Evolutionary conservation across 257 asterid species (phyloP).

Genomic region (Solanum gracilifrons): DNA sequence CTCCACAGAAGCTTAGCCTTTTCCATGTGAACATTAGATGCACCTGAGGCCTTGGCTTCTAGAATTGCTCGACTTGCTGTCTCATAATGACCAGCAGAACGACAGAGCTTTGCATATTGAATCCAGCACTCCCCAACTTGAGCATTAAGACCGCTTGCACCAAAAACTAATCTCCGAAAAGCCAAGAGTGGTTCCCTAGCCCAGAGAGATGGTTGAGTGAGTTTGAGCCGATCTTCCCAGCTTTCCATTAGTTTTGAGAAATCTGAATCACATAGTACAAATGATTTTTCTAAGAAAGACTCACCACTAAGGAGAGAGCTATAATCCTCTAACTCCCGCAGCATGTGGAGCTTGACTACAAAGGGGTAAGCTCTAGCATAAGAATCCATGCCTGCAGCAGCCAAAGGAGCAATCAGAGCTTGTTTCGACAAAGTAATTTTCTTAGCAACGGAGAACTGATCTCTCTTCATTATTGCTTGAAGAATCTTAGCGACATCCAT

Average conservation of each 20-base stretch:
- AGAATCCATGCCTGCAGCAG: slow-evolving; percentile 99
- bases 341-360: slow-evolving; percentile 93
- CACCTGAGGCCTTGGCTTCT: slow-evolving; percentile 83
- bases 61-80: slow-evolving; percentile 89
- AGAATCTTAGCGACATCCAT: slow-evolving; percentile 92
- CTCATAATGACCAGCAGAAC: slow-evolving; percentile 96
- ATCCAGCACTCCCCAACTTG: slow-evolving; percentile 89
- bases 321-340: slow-evolving; percentile 90
- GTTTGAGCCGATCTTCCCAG: slow-evolving; percentile 90
- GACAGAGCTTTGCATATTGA: slow-evolving; percentile 95
- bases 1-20: slow-evolving; percentile 98
- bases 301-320: slow-evolving; percentile 67
- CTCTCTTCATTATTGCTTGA: slow-evolving; percentile 84
- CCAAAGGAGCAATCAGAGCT: slow-evolving; percentile 95
- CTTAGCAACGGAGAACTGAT: slow-evolving; percentile 63
- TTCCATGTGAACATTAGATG: slow-evolving; percentile 83
- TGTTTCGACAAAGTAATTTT: slow-evolving; percentile 77
- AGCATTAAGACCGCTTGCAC: slow-evolving; percentile 64
- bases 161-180: slow-evolving; percentile 80
- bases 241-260: slow-evolving; percentile 50
- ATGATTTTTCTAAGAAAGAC: slow-evolving; percentile 58
- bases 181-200: slow-evolving; percentile 98
- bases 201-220: slow-evolving; percentile 94
- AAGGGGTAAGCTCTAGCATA: slow-evolving; percentile 94
- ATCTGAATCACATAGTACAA: slow-evolving; percentile 48